Evolutionary conservation across 495 filamentous ascomycete genomes (phyloP).

Genomic region (Aspergillus coremiiformis): DNA sequence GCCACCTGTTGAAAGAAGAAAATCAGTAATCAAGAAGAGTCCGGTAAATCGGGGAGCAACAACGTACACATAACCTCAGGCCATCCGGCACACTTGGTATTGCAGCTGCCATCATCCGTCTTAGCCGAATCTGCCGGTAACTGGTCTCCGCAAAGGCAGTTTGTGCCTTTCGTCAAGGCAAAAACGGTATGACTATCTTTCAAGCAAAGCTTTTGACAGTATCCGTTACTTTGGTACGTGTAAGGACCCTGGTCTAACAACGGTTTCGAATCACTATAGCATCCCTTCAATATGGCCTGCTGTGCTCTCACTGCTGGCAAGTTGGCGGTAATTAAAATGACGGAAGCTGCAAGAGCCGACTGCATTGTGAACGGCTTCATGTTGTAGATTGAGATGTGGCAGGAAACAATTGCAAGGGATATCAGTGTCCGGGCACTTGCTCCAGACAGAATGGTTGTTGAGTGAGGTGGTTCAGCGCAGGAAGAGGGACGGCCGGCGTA

Average conservation of each 20-base stretch:
- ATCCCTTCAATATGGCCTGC: slow-evolving; percentile 26
- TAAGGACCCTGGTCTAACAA: slow-evolving; percentile 32
- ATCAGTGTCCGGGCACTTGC: slow-evolving; percentile 9
- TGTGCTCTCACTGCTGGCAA: slow-evolving; percentile 16
- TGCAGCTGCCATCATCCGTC: slow-evolving; percentile 32
- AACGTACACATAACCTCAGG: slow-evolving; percentile 41
- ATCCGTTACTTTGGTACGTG: slow-evolving; percentile 43
- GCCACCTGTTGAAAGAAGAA: slow-evolving; percentile 31
- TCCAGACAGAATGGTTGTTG: slow-evolving; percentile 18
- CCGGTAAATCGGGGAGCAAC: not conserved
- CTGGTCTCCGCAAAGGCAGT: slow-evolving; percentile 43
- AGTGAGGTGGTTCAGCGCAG: slow-evolving; percentile 20
- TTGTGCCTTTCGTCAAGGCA: slow-evolving; percentile 32
- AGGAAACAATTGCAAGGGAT: not conserved
- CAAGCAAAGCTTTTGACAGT: slow-evolving; percentile 38
- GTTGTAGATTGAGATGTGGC: slow-evolving; percentile 10
- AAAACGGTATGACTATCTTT: slow-evolving; percentile 30
- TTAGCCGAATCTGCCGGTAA: slow-evolving; percentile 35
- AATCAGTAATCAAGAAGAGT: not conserved
- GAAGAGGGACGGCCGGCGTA: slow-evolving; percentile 43
- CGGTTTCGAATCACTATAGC: slow-evolving; percentile 19
- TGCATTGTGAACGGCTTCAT: slow-evolving; percentile 28
- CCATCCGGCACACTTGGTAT: slow-evolving; percentile 36
- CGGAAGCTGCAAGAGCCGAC: slow-evolving; percentile 22
- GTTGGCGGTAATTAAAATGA: slow-evolving; percentile 22